phyloP scores from a whole-genome alignment of 495 filamentous ascomycete genomes.

The Penicillium coffeae region DNA sequence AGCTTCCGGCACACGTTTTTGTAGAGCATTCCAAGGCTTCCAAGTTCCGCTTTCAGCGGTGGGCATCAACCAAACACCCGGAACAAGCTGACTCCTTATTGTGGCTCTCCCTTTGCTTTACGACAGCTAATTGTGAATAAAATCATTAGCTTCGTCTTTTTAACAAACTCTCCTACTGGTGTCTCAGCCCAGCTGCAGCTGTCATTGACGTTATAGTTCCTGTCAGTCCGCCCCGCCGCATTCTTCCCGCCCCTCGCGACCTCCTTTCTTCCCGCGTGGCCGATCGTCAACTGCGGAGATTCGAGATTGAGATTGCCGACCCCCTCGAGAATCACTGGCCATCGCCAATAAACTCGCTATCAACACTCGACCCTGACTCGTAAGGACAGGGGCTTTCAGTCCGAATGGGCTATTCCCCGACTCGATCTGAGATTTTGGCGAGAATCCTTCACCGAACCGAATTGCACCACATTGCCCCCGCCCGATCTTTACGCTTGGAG shows the following conservation, averaged over 20 bases:
- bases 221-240: slow-evolving; percentile 12
- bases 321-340: not conserved
- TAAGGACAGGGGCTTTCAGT: not conserved
- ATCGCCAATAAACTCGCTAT: too few species aligned
- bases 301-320: not conserved
- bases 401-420: slow-evolving; percentile 23
- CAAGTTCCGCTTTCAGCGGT: not conserved
- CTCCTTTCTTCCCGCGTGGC: slow-evolving; percentile 24
- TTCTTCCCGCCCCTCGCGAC: slow-evolving; percentile 21
- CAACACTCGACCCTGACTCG: not conserved
- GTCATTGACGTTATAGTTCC: not conserved
- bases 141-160: not conserved
- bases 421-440: slow-evolving; percentile 13
- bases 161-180: not conserved
- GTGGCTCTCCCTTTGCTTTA: not conserved
- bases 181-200: not conserved
- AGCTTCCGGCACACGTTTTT: not conserved
- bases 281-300: slow-evolving; percentile 25
- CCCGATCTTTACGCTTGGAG: slow-evolving; percentile 6
- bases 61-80: not conserved
- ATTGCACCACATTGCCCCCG: slow-evolving; percentile 1
- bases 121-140: too few species aligned
- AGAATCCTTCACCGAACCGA: slow-evolving; percentile 8
- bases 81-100: not conserved
- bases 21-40: not conserved